Evolutionary conservation across 1,139 yeast species (phyloP).

Genomic region (Kodamaea arcana): DNA sequence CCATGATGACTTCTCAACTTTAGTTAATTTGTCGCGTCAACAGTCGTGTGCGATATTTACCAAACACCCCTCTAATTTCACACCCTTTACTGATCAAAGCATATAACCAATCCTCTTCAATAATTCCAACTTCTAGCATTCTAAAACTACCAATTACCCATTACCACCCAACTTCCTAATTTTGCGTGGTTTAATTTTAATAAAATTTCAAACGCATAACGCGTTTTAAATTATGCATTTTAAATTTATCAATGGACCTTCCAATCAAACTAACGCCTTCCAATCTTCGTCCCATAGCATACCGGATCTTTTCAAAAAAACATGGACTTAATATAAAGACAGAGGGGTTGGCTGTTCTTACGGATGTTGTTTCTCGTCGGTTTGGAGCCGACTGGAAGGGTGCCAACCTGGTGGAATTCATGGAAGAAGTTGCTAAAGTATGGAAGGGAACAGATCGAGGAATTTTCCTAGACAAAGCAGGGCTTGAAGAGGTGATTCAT

Average conservation of each 20-base stretch:
- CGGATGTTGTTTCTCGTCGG: slow-evolving; percentile 66
- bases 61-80: too few species aligned
- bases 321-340: slow-evolving; percentile 89
- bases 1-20: too few species aligned
- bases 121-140: too few species aligned
- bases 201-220: too few species aligned
- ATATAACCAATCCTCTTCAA: too few species aligned
- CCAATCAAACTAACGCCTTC: slow-evolving; percentile 78
- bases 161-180: too few species aligned
- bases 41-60: too few species aligned
- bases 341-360: slow-evolving; percentile 69
- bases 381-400: slow-evolving; percentile 90
- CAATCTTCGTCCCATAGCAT: slow-evolving; percentile 85
- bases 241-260: slow-evolving; percentile 22
- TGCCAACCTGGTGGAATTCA: slow-evolving; percentile 56
- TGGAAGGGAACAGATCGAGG: slow-evolving; percentile 94
- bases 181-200: too few species aligned
- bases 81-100: too few species aligned
- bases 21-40: too few species aligned
- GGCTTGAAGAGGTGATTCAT: slow-evolving; percentile 58
- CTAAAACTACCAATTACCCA: too few species aligned
- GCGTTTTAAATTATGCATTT: too few species aligned
- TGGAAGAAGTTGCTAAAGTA: slow-evolving; percentile 73
- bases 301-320: slow-evolving; percentile 82
- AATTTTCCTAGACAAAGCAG: slow-evolving; percentile 72